A percentile compares a stretch with the other conserved stretches of the same genome.
Conservation (phyloP, 768 basidiomycete species). For the Pulveroboletus sp. region DNA sequence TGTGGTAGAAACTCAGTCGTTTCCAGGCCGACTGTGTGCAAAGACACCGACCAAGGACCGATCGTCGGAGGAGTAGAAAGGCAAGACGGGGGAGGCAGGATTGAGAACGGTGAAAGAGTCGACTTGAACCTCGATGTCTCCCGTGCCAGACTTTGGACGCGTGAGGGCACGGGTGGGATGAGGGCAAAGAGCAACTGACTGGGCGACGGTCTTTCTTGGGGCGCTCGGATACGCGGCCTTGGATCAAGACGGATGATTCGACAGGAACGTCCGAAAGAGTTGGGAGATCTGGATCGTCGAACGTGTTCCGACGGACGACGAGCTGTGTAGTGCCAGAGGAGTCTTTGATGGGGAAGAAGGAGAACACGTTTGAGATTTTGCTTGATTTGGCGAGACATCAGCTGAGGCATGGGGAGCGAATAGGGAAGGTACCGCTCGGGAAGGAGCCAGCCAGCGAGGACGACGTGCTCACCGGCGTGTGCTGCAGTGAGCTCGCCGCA, state of each 20-base stretch:
- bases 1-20: conserved; percentile 25
- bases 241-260: conserved; percentile 73
- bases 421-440: conserved; percentile 63
- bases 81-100: conserved; percentile 62
- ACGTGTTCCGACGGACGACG: conserved; percentile 48
- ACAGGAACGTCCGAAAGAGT: conserved; percentile 59
- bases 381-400: conserved; percentile 44
- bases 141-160: conserved; percentile 49
- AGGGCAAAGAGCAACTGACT: conserved; percentile 36
- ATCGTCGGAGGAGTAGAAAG: conserved; percentile 80
- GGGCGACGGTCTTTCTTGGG: conserved; percentile 58
- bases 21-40: neutral
- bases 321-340: conserved; percentile 75
- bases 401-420: conserved; percentile 27
- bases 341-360: conserved; percentile 86
- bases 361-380: conserved; percentile 60
- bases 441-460: conserved; percentile 79
- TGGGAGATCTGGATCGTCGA: conserved; percentile 25
- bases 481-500: conserved; percentile 53
- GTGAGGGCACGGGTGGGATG: conserved; percentile 1
- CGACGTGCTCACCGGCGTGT: conserved; percentile 54
- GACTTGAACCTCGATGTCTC: conserved; percentile 79
- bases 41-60: conserved; percentile 60
- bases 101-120: conserved; percentile 71
- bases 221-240: conserved; percentile 66